Evolutionary conservation across 2,329 filamentous ascomycete genomes (phyloP).

Genomic region (Pestalotiopsis sp.): DNA sequence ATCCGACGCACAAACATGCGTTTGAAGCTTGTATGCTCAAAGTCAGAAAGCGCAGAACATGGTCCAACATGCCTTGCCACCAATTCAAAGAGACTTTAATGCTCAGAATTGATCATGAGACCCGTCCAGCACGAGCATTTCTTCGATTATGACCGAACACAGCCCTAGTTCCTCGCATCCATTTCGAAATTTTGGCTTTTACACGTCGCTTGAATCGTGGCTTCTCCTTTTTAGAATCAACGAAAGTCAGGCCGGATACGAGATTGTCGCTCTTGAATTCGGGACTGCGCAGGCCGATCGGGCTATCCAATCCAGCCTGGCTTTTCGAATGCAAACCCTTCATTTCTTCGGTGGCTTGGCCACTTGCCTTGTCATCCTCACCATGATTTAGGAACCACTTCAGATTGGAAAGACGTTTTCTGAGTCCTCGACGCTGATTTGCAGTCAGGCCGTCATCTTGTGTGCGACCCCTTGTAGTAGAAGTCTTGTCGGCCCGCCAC

Average conservation of each 20-base stretch:
- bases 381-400: constrained; percentile 20
- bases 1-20: neutral
- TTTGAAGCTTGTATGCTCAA: neutral
- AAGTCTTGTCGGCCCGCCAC: neutral
- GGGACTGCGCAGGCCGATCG: constrained; percentile 13
- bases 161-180: constrained; percentile 25
- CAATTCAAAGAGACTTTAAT: neutral
- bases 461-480: neutral
- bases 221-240: constrained; percentile 13
- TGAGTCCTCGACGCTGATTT: constrained; percentile 21
- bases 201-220: constrained; percentile 23
- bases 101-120: neutral
- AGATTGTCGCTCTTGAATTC: constrained; percentile 14
- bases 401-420: constrained; percentile 26
- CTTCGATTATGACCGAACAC: constrained; percentile 21
- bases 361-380: neutral
- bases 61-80: neutral
- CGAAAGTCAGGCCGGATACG: constrained; percentile 10
- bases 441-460: neutral
- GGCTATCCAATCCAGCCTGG: constrained; percentile 6
- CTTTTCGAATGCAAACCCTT: neutral
- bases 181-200: constrained; percentile 25
- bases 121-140: constrained; percentile 14
- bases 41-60: neutral
- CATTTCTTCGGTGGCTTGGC: neutral